Conservation (phyloP, 2,329 filamentous ascomycete genomes). For the Diaporthe citri region DNA sequence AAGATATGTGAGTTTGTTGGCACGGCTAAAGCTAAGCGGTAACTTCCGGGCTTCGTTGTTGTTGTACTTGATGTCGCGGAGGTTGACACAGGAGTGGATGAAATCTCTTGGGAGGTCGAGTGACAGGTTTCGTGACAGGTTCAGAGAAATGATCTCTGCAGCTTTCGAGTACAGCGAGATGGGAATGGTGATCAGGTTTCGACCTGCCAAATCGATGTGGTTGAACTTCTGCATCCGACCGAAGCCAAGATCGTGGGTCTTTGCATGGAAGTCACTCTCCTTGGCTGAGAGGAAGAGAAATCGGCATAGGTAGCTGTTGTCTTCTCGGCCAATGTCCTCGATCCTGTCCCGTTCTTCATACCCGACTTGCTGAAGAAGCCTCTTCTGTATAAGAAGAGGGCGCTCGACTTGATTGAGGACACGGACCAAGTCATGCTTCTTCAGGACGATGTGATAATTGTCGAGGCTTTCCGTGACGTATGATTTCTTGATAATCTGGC, state of each 20-base stretch:
- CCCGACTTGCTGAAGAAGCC: conserved; percentile 89
- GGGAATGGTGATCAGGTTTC: conserved; percentile 93
- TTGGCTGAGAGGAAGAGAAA: conserved; percentile 95
- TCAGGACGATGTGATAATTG: conserved; percentile 96
- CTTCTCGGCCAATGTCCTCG: conserved; percentile 94
- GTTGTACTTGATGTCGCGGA: conserved; percentile 95
- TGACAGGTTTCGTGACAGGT: conserved; percentile 91
- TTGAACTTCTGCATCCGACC: conserved; percentile 90
- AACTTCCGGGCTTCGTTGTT: conserved; percentile 92
- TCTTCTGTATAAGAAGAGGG: conserved; percentile 91
- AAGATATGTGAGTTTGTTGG: conserved; percentile 84
- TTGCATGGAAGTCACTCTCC: conserved; percentile 82
- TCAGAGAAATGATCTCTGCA: conserved; percentile 92
- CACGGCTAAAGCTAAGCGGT: conserved; percentile 85
- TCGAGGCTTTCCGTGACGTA: conserved; percentile 90
- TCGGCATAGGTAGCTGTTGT: conserved; percentile 96
- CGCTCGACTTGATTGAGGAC: conserved; percentile 84
- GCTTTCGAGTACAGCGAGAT: conserved; percentile 94
- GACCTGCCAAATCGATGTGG: conserved; percentile 90
- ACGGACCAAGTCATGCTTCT: conserved; percentile 89
- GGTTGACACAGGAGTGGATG: conserved; percentile 89
- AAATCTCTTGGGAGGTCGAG: conserved; percentile 96
- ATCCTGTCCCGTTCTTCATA: conserved; percentile 89
- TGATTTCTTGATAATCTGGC: conserved; percentile 94
- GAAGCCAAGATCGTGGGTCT: conserved; percentile 83